Percentiles rank a stretch among this genome's conserved stretches.
Conservation (phyloP, 1,139 yeast species). For the Hansenula sp. region DNA sequence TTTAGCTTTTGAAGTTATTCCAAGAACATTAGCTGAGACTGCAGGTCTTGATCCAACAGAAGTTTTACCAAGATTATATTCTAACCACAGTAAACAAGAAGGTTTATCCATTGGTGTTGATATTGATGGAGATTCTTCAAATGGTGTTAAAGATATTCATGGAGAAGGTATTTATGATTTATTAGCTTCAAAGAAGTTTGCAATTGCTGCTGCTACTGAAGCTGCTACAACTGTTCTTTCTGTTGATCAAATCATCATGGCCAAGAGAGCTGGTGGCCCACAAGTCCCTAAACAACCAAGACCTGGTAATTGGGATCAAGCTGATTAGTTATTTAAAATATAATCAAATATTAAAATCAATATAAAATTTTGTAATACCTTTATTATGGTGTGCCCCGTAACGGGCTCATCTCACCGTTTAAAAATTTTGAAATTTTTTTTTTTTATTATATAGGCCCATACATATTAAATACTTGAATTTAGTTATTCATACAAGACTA, state of each 20-base stretch:
- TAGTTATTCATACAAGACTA: no score
- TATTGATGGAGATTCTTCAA: conserved; percentile 58
- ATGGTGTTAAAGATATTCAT: conserved; percentile 69
- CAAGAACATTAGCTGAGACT: conserved; percentile 90
- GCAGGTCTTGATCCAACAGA: conserved; percentile 91
- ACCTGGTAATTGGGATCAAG: conserved; percentile 98
- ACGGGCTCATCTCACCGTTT: conserved; percentile 13
- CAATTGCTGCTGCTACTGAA: conserved; percentile 90
- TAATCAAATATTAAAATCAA: background rate
- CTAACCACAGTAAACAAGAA: conserved; percentile 61
- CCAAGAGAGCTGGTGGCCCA: conserved; percentile 91
- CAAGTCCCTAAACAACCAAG: conserved; percentile 78
- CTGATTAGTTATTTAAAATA: conserved; percentile 42
- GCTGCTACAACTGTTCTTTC: conserved; percentile 90
- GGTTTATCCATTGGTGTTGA: conserved; percentile 62
- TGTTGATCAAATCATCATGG: conserved; percentile 90
- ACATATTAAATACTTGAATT: no score
- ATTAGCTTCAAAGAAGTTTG: conserved; percentile 75
- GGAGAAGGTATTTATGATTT: conserved; percentile 74
- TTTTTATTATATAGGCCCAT: no score
- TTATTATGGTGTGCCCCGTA: conserved; percentile 5
- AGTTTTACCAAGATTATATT: conserved; percentile 79
- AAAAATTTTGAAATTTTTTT: conserved; percentile 1
- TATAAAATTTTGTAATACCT: background rate
- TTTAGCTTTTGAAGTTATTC: conserved; percentile 89